Evolutionary conservation across 192 early-diverging fungal species (phyloP).

Genomic region (Diversispora epigaea): DNA sequence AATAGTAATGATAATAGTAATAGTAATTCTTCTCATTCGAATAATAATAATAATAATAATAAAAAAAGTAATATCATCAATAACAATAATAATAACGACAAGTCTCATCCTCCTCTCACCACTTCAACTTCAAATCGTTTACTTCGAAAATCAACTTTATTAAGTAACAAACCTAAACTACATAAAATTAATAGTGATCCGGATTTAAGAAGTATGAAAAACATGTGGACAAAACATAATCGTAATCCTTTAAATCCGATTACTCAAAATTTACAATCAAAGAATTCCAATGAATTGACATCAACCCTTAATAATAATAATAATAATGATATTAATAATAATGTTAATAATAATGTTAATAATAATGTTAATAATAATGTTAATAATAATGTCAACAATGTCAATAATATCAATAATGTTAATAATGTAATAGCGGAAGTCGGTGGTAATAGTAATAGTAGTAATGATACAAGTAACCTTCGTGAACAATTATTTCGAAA

Average conservation of each 20-base stretch:
- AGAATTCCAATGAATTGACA: too few relatives aligned
- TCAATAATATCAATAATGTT: not conserved
- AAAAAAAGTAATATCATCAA: too few relatives aligned
- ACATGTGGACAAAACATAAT: not conserved
- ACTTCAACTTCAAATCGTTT: not conserved
- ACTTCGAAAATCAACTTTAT: not conserved
- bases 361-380: not conserved
- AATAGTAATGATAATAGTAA: not conserved
- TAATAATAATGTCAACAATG: not conserved
- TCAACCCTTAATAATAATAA: not conserved
- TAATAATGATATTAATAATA: not conserved
- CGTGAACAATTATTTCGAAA: constrained; percentile 17
- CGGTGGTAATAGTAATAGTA: not conserved
- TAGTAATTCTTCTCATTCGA: too few relatives aligned
- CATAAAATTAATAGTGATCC: constrained; percentile 27
- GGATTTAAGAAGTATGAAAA: constrained; percentile 19
- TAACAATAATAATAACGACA: not conserved
- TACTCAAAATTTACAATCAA: too few relatives aligned
- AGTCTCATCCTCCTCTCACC: not conserved
- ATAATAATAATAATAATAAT: too few relatives aligned
- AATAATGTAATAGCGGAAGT: not conserved
- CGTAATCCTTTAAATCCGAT: not conserved
- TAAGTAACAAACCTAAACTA: constrained; percentile 4
- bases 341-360: too few relatives aligned
- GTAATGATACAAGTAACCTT: constrained; percentile 3